phyloP scores from a whole-genome alignment of 768 basidiomycete species.

The Boletus subcaerulescens region DNA sequence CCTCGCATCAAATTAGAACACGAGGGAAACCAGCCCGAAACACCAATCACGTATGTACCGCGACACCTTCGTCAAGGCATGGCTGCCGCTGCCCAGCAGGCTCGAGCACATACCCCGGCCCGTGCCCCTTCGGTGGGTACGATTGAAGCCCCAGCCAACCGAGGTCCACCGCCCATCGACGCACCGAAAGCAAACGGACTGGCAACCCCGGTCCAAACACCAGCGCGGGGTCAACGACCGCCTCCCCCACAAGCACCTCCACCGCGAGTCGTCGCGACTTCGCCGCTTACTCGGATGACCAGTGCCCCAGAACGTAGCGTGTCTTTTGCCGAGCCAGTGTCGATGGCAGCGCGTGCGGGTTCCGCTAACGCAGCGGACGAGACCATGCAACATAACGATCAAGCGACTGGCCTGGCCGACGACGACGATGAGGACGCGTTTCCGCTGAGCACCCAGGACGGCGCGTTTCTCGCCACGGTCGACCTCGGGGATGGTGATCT shows the following conservation, averaged over 20 bases:
- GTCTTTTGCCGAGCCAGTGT: conserved; percentile 5
- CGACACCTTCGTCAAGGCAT: conserved; percentile 37
- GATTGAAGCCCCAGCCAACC: not conserved
- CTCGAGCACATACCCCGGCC: conserved; percentile 1
- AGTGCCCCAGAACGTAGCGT: conserved; percentile 12
- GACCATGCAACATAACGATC: not conserved
- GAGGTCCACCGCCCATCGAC: not conserved
- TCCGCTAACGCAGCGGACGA: conserved; percentile 2
- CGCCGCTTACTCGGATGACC: conserved; percentile 11
- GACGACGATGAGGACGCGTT: conserved; percentile 36
- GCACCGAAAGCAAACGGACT: conserved; percentile 18
- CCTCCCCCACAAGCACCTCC: conserved; percentile 8
- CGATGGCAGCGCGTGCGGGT: not conserved
- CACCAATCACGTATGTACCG: conserved; percentile 36
- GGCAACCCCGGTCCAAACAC: conserved; percentile 37
- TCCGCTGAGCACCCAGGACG: conserved; percentile 62
- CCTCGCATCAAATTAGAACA: conserved; percentile 21
- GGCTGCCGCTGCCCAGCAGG: conserved; percentile 5
- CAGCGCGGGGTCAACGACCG: conserved; percentile 31
- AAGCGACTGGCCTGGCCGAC: conserved; percentile 22
- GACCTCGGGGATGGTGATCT: conserved; percentile 48
- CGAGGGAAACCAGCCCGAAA: conserved; percentile 5
- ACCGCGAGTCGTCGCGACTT: conserved; percentile 1
- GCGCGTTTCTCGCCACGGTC: conserved; percentile 57
- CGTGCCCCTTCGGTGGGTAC: not conserved